These are phyloP conservation scores for Pythium pyrilobum DNA, from an alignment of 352 stramenopile species.

Conservation along the genomic window DNA sequence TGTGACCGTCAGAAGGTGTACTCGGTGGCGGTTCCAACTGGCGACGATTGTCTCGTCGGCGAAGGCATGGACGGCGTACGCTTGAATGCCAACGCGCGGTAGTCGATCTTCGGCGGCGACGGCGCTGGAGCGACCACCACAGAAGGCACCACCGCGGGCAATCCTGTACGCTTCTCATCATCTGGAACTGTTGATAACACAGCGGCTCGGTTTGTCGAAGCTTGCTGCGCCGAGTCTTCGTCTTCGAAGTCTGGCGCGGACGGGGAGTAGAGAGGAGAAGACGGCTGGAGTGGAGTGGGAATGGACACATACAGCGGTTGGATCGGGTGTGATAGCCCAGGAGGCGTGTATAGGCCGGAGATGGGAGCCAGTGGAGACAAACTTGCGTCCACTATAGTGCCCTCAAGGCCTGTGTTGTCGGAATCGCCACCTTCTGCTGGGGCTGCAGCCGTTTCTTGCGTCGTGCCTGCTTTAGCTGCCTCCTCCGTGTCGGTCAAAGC, in stretches of 20 bases:
- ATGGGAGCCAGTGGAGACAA: too few species aligned
- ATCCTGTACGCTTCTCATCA: too few species aligned
- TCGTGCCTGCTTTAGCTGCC: not conserved
- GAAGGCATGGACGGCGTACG: slow-evolving; percentile 10
- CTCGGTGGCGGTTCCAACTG: not conserved
- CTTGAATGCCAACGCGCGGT: slow-evolving; percentile 48
- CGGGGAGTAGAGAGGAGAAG: slow-evolving; percentile 22
- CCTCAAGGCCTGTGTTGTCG: too few species aligned
- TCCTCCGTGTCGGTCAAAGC: not conserved
- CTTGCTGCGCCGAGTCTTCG: not conserved
- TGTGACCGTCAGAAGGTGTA: not conserved
- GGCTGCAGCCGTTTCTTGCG: too few species aligned
- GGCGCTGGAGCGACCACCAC: slow-evolving; percentile 4
- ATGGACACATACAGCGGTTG: not conserved
- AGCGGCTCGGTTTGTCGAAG: too few species aligned
- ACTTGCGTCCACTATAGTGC: too few species aligned
- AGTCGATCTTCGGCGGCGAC: slow-evolving; percentile 26
- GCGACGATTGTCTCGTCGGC: too few species aligned
- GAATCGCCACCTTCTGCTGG: too few species aligned
- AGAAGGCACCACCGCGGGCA: too few species aligned
- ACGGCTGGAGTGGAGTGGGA: slow-evolving; percentile 1
- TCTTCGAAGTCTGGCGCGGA: slow-evolving; percentile 24
- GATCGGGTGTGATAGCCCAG: too few species aligned
- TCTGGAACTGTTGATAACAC: too few species aligned
- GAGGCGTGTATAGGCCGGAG: too few species aligned